Base-by-base conservation (phyloP, 305 asterid genomes). In the Fraxinus latifolia region DNA sequence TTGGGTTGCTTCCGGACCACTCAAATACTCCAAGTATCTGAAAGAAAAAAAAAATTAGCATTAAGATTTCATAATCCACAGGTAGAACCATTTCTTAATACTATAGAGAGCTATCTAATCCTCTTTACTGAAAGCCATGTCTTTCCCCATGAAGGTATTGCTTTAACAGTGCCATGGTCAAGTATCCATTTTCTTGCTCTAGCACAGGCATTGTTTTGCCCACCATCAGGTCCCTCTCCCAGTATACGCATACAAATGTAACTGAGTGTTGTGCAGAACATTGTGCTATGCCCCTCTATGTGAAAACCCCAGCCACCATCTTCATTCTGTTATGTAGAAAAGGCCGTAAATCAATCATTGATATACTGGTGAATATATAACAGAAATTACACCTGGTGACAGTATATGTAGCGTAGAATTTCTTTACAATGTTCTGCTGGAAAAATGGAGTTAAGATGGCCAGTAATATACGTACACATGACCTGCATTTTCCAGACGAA, bases 91-190 rank as follows among this genome's bases (percentile, higher is more conserved):
- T 65, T 65, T 3, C 29, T 65, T 65, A 8, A 65, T 8, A 2
- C 23, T 82, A 23, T 55, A 62, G 42, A 77, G 21, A 31, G 79
- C 2, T 80, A 42, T 23, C 27, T 4, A 62, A 15, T 50, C 60
- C 60, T 15, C 60, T 79, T 27, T 93, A 94, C 97, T 83, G 97
- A 91, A 50, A 93, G 96, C 96, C 95, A 95, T 5, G 96, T 93
- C 87, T 95, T 95, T 80, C 97, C 98, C 98, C 98, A 95, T 0
- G 98, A 93, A 78, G 98, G 97, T 42, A 92, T 93, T 34, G 95
- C 92, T 3, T 88, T 85, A 15, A 83, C 93, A 65, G 92, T 91
- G 34, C 97, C 98, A 80, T 90, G 97, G 75, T 91, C 98, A 78
- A 95, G 95, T 14, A 93, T 91, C 98, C 97, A 95, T 84, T 91